phyloP scores from a whole-genome alignment of 1,139 yeast genomes.

The Diutina siamensis region DNA sequence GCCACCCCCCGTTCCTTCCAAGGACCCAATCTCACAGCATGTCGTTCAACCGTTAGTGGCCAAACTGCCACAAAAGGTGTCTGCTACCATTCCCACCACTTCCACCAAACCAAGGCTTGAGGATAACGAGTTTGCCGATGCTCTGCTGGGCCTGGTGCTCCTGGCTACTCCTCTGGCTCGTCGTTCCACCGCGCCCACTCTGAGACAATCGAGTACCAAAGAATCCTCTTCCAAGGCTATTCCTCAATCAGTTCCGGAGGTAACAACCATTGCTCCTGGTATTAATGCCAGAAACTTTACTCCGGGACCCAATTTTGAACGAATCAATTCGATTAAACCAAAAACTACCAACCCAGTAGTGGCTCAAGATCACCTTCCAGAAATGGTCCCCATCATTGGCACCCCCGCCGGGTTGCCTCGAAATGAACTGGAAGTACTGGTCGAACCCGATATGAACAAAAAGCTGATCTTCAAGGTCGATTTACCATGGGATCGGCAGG shows the following conservation, averaged over 20 bases:
- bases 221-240: not conserved
- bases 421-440: not conserved
- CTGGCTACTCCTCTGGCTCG: not conserved
- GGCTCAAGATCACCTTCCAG: not conserved
- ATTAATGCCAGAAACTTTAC: not conserved
- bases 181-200: slow-evolving; percentile 1
- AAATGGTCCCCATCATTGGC: not conserved
- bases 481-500: slow-evolving; percentile 1
- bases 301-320: not conserved
- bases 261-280: not conserved
- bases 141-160: slow-evolving; percentile 1
- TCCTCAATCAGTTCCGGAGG: not conserved
- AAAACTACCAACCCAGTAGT: no score
- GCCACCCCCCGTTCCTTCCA: not conserved
- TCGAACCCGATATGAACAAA: not conserved
- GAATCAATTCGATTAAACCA: not conserved
- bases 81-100: not conserved
- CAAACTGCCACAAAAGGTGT: not conserved
- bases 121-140: slow-evolving; percentile 1
- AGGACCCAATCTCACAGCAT: not conserved
- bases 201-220: not conserved
- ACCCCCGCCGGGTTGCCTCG: not conserved
- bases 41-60: no score
- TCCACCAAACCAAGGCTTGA: not conserved
- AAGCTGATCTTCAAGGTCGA: slow-evolving; percentile 4